Base-by-base conservation (phyloP, 1,284 basidiomycete genomes). In the Moniliophthora roreri region DNA sequence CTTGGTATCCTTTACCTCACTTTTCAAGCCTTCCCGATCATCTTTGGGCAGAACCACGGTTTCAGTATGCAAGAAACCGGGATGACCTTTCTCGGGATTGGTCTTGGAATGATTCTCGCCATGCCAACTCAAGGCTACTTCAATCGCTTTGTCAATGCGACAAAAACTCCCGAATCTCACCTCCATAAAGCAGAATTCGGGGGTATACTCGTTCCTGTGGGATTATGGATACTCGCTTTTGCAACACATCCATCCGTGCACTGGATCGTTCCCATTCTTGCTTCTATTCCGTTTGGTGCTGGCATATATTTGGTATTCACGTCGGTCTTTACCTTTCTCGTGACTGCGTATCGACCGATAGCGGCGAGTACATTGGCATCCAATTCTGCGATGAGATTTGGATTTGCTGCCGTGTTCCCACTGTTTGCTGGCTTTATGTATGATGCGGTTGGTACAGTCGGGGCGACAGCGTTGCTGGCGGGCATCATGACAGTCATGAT, bases 1-100 rank as follows among this genome's bases (percentile, higher is more conserved):
- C 81, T 93, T 7, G 89, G 88, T 0, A 87, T 93, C 45, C 72
- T 92, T 0, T 93, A 93, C 66, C 76, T 89, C 2, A 79, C 84
- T 13, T 91, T 91, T 67, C 78, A 85, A 58, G 84, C 82, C 0
- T 89, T 88, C 59, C 85, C 85, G 0, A 78, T 88, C 54, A 86
- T 91, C 23, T 91, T 91, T 64, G 68, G 73, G n/a, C 56, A 69
- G 4, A 69, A 73, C 2, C 84, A 89, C 61, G 78, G 79, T 10
- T 91, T 91, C 66, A 78, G 73, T 56, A 66, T 73, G 21, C 80
- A 89, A 61, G 63, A 70, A 35, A 82, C 80, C 4, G 90, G 90
- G 0, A 66, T 91, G 55, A 71, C 79, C 0, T 93, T 91, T 69
- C 63, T 90, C 0, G 89, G 89, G 0, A 83, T 92, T 32, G 89